A percentile compares a stretch with the other conserved stretches of the same genome.
These are phyloP conservation scores for Fusarium sp. DNA, from an alignment of 2,329 filamentous ascomycete species.

Conservation along the genomic window DNA sequence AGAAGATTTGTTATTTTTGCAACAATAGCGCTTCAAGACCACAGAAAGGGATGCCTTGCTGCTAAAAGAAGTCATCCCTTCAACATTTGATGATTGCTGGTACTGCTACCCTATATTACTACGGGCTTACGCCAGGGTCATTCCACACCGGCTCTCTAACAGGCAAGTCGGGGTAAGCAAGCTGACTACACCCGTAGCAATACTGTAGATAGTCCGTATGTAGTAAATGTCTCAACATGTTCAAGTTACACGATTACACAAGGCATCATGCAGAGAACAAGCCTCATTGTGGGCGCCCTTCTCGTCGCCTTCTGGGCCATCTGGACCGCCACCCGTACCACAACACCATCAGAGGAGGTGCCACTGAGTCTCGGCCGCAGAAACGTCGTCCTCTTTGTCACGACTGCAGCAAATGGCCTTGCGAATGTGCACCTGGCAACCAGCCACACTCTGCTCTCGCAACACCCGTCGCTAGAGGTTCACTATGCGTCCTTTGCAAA, in stretches of 20 bases:
- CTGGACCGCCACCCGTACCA: background rate
- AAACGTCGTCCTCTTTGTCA: conserved; percentile 55
- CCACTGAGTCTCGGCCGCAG: conserved; percentile 25
- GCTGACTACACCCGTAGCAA: too few relatives aligned
- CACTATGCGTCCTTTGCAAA: conserved; percentile 54
- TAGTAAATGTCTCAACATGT: background rate
- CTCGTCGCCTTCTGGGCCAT: conserved; percentile 4
- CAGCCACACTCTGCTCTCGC: conserved; percentile 51
- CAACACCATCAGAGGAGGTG: background rate
- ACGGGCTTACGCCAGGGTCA: background rate
- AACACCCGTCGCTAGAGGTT: conserved; percentile 50
- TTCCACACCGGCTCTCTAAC: background rate
- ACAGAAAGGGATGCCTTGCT: too few relatives aligned
- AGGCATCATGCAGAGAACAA: conserved; percentile 1
- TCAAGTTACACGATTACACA: background rate
- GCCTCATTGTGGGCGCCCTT: background rate
- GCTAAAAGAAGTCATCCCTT: too few relatives aligned
- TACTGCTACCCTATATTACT: conserved; percentile 20
- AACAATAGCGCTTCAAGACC: too few relatives aligned
- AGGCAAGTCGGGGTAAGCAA: too few relatives aligned
- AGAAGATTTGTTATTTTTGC: too few relatives aligned
- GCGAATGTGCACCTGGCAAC: conserved; percentile 57
- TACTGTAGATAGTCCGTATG: too few relatives aligned
- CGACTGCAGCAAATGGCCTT: conserved; percentile 53
- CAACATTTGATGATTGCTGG: background rate